Evolutionary conservation across 2,329 filamentous ascomycete genomes (phyloP).

Genomic region (Aspergillus niger): DNA sequence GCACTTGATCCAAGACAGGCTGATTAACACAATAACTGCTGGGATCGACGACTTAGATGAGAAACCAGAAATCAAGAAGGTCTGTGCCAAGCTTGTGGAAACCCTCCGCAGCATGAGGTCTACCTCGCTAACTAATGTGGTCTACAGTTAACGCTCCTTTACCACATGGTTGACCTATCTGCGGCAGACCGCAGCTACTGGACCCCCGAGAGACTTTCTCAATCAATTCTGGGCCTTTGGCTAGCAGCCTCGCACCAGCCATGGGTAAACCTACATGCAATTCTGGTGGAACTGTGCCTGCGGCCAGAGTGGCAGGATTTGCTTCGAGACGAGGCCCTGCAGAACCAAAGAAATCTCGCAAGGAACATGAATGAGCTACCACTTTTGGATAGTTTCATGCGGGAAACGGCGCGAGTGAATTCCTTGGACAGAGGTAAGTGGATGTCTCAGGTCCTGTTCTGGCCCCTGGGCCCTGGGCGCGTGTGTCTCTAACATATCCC

Average conservation of each 20-base stretch:
- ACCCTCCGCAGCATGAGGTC: no score
- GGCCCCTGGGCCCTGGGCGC: background rate
- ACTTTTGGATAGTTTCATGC: background rate
- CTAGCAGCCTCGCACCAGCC: conserved; percentile 1
- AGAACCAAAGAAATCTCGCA: background rate
- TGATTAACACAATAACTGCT: background rate
- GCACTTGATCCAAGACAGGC: background rate
- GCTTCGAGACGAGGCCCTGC: background rate
- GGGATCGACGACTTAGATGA: background rate
- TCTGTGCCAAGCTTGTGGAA: background rate
- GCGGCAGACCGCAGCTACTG: background rate
- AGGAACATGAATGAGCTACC: background rate
- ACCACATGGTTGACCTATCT: background rate
- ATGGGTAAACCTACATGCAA: background rate
- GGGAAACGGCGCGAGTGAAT: background rate
- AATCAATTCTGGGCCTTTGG: background rate
- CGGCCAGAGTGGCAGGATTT: background rate
- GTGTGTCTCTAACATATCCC: background rate
- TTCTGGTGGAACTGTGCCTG: background rate
- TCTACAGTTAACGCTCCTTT: background rate
- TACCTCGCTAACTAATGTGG: no score
- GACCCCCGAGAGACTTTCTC: background rate
- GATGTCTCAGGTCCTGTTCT: background rate
- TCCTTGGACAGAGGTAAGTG: background rate
- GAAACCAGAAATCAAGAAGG: background rate